Evolutionary conservation across 176 grass and related monocot species (phyloP), one percentile per base, ranked within the genome.

Genomic region (Triticum turgidum): DNA sequence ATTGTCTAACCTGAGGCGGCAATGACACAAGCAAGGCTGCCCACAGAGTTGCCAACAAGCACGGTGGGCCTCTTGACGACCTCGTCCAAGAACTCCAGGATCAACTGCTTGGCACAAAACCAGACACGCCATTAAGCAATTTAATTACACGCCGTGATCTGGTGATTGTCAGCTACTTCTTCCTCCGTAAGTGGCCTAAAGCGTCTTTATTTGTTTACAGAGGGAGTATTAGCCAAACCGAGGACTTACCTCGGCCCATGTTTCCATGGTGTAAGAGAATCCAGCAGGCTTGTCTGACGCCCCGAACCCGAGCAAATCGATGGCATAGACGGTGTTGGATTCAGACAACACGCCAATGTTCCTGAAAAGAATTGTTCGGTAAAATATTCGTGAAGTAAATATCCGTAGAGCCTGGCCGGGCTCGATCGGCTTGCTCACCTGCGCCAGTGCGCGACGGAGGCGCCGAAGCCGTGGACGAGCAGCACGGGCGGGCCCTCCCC

Each of bases 391-490:
- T 10, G 42, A 69, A 14, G 17, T 7, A 30, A 34, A 37, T 13
- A 22, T 7, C n/a, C 21, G 39, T 14, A 61, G 27, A 63, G 9
- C 13, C 65, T 27, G 21, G 65, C 14, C 11, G 14, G 4, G 65
- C 30, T 69, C 11, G 20, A 32, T 70, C 42, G 44, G 44, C 6
- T 44, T 25, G 61, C 90, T 85, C 65, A 98, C 96, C 96, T 94
- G 66, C 93, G 92, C 96, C 96, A 96, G 88, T 98, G 96, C 66
- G 78, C 86, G 74, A 94, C 81, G 27, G 96, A 98, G 89, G 96
- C 92, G 73, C 96, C 96, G 77, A 95, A 98, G 34, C 96, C 96
- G 77, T 98, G 96, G 87, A 98, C 91, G 67, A 98, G 96, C 65
- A 98, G 73, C 82, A 98, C 47, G 4, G 93, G 90, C 81, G 87